These are phyloP conservation scores for Beta macrorhiza DNA, from an alignment of 179 eudicot species.

Conservation along the genomic window DNA sequence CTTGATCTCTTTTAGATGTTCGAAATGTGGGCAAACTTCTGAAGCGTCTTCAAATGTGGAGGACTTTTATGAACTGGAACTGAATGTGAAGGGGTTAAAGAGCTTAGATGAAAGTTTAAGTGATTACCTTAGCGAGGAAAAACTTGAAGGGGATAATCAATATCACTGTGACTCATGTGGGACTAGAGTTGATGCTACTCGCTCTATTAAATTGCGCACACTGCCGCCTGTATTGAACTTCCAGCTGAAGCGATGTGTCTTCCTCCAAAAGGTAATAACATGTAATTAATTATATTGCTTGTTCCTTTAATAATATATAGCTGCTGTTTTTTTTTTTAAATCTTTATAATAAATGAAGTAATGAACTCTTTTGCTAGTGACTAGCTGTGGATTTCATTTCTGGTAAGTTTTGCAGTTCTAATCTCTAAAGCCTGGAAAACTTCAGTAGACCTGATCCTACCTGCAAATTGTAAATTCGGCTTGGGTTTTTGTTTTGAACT, in stretches of 20 bases:
- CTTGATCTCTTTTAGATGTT: slow-evolving; percentile 55
- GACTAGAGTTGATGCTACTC: slow-evolving; percentile 82
- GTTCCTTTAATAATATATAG: neutral
- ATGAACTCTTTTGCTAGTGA: neutral
- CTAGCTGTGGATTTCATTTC: neutral
- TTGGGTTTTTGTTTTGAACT: neutral
- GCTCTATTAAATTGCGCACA: slow-evolving; percentile 80
- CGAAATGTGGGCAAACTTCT: slow-evolving; percentile 85
- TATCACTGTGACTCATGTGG: slow-evolving; percentile 83
- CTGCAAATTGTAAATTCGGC: neutral
- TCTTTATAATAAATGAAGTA: neutral
- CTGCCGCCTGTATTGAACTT: slow-evolving; percentile 86
- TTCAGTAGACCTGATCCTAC: neutral
- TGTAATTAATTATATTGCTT: neutral
- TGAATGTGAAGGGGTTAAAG: slow-evolving; percentile 88
- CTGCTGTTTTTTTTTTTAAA: neutral
- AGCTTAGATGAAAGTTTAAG: slow-evolving; percentile 76
- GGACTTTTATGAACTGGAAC: slow-evolving; percentile 91
- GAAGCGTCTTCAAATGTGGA: slow-evolving; percentile 86
- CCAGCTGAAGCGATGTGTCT: slow-evolving; percentile 97
- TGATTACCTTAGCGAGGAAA: slow-evolving; percentile 81
- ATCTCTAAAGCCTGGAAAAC: neutral
- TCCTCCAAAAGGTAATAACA: slow-evolving; percentile 77
- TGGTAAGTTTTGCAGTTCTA: neutral
- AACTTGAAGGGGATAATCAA: slow-evolving; percentile 95